Percentiles rank a stretch among this genome's conserved stretches.
Evolutionary conservation across 257 asterid genomes (phyloP).

Genomic region (Apocynum venetum): DNA sequence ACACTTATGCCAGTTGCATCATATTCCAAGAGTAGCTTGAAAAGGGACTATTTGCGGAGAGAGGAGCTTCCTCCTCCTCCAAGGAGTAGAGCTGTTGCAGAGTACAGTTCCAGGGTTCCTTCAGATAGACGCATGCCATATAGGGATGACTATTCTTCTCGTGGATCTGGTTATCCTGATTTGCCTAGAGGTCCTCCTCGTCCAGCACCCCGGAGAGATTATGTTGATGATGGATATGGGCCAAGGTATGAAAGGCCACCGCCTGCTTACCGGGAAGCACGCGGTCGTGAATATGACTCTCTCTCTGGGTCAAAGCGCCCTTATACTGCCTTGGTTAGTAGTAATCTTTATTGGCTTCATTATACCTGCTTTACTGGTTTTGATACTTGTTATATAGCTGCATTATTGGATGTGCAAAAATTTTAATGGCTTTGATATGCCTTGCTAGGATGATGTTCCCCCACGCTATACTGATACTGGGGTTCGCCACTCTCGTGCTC

Average conservation of each 20-base stretch:
- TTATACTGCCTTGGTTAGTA: slow-evolving; percentile 59
- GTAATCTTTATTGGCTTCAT: background rate
- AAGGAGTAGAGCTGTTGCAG: slow-evolving; percentile 71
- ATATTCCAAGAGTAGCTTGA: slow-evolving; percentile 63
- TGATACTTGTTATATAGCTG: background rate
- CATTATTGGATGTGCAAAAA: slow-evolving; percentile 3
- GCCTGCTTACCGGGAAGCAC: slow-evolving; percentile 66
- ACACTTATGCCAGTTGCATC: slow-evolving; percentile 45
- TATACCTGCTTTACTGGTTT: background rate
- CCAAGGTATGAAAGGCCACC: slow-evolving; percentile 88
- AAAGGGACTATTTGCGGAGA: slow-evolving; percentile 74
- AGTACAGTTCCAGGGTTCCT: slow-evolving; percentile 56
- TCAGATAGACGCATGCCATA: slow-evolving; percentile 66
- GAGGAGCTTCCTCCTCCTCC: slow-evolving; percentile 63
- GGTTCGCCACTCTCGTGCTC: slow-evolving; percentile 82
- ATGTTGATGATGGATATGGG: slow-evolving; percentile 73
- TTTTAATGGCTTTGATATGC: slow-evolving; percentile 20
- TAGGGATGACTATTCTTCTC: slow-evolving; percentile 77
- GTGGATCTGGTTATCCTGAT: slow-evolving; percentile 73
- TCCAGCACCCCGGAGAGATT: slow-evolving; percentile 66
- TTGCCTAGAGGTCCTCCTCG: slow-evolving; percentile 66
- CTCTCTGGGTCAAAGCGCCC: slow-evolving; percentile 90
- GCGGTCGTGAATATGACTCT: slow-evolving; percentile 69
- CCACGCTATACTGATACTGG: slow-evolving; percentile 82
- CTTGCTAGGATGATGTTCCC: slow-evolving; percentile 72